phyloP scores from a whole-genome alignment of 1,284 basidiomycete species.

The Leccinum fallax region DNA sequence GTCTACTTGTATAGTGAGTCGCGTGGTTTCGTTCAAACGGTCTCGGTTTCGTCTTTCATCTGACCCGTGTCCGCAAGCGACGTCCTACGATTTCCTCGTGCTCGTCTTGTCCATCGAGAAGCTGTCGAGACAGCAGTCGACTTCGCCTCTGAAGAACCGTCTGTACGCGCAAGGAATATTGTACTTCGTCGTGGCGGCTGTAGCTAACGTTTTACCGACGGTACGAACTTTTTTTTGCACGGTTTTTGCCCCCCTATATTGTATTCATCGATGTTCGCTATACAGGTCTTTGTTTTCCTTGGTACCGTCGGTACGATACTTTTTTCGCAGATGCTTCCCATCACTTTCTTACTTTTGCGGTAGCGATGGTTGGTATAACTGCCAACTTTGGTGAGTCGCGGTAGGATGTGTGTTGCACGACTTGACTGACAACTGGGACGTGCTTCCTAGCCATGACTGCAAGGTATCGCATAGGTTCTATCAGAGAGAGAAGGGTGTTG shows the following conservation, averaged over 20 bases:
- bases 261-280: not conserved
- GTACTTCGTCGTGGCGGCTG: slow-evolving; percentile 23
- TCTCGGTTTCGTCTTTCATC: not conserved
- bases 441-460: slow-evolving; percentile 10
- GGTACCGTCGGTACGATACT: slow-evolving; percentile 5
- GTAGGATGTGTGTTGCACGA: not conserved
- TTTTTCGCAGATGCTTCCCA: not conserved
- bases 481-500: not conserved
- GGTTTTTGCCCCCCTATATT: not conserved
- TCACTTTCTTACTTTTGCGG: not conserved
- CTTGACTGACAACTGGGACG: slow-evolving; percentile 2
- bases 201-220: slow-evolving; percentile 13
- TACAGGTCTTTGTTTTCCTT: slow-evolving; percentile 14
- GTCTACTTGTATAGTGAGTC: slow-evolving; percentile 21
- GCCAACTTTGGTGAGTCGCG: slow-evolving; percentile 12
- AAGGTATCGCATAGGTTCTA: not conserved
- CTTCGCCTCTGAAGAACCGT: slow-evolving; percentile 18
- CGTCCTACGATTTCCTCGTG: slow-evolving; percentile 23
- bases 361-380: slow-evolving; percentile 17
- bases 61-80: slow-evolving; percentile 11
- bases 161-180: slow-evolving; percentile 21
- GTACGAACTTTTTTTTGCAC: slow-evolving; percentile 9
- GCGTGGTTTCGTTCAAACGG: not conserved
- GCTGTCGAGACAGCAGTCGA: slow-evolving; percentile 10
- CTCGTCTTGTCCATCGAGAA: slow-evolving; percentile 19